Evolutionary conservation across 495 filamentous ascomycete species (phyloP).

Genomic region (Pyrenula massariospora): DNA sequence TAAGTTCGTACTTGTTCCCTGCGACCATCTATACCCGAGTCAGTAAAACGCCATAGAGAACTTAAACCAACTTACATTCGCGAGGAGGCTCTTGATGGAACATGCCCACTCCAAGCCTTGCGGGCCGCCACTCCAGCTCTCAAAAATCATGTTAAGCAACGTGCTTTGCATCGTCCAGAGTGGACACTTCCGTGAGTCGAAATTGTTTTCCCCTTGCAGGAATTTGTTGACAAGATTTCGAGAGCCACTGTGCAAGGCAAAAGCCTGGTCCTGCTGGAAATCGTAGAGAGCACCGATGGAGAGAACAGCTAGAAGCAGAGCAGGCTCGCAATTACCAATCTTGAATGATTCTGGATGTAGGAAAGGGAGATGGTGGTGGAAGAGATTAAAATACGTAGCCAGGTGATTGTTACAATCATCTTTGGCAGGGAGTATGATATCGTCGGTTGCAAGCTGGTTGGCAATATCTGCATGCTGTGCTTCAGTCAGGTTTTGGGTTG

Average conservation of each 20-base stretch:
- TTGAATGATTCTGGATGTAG: constrained; percentile 87
- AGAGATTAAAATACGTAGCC: constrained; percentile 91
- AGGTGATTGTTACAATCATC: constrained; percentile 77
- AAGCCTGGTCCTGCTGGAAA: constrained; percentile 91
- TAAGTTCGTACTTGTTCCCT: constrained; percentile 91
- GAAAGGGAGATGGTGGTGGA: constrained; percentile 95
- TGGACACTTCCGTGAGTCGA: constrained; percentile 96
- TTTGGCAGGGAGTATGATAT: constrained; percentile 66
- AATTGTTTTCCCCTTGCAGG: constrained; percentile 94
- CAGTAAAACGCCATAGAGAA: too few relatives aligned
- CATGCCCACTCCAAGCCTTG: constrained; percentile 98
- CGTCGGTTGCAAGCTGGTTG: constrained; percentile 68
- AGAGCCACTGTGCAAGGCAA: constrained; percentile 94
- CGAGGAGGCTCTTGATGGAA: constrained; percentile 92
- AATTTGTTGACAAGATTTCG: constrained; percentile 96
- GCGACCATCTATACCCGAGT: constrained; percentile 82
- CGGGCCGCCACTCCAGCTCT: constrained; percentile 96
- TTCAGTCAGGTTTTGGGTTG: constrained; percentile 44
- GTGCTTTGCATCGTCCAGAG: constrained; percentile 96
- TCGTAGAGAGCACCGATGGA: constrained; percentile 95
- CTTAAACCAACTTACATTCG: constrained; percentile 62
- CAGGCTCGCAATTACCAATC: constrained; percentile 62
- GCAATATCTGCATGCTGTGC: constrained; percentile 24
- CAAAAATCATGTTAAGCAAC: constrained; percentile 96
- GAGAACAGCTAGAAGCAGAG: constrained; percentile 78